These are phyloP conservation scores for Panellus pusillus DNA, from an alignment of 768 basidiomycete genomes.

Conservation along the genomic window DNA sequence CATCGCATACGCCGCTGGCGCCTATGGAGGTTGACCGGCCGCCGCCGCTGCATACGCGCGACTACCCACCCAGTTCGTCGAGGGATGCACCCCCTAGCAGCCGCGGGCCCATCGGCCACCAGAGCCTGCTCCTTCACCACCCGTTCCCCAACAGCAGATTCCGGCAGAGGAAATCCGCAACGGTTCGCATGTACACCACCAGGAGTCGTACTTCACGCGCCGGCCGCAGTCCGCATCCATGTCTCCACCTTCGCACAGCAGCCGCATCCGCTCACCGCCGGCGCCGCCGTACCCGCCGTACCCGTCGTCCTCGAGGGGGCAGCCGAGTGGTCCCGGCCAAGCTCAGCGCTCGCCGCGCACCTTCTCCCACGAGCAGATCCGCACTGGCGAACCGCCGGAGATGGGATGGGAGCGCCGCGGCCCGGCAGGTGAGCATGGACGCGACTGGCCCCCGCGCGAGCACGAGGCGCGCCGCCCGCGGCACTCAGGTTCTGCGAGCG, in stretches of 20 bases:
- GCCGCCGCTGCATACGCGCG: conserved; percentile 49
- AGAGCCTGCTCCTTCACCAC: conserved; percentile 64
- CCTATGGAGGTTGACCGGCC: conserved; percentile 77
- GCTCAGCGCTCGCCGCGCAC: conserved; percentile 61
- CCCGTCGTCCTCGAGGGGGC: conserved; percentile 41
- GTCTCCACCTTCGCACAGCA: conserved; percentile 54
- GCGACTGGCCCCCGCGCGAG: conserved; percentile 25
- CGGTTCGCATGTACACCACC: conserved; percentile 45
- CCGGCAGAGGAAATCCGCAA: conserved; percentile 53
- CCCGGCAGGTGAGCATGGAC: conserved; percentile 31
- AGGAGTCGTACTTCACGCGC: conserved; percentile 58
- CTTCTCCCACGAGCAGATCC: conserved; percentile 53
- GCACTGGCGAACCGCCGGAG: conserved; percentile 49
- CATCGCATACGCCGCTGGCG: conserved; percentile 69
- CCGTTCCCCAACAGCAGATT: conserved; percentile 58
- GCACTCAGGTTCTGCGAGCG: conserved; percentile 30
- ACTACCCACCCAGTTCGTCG: conserved; percentile 41
- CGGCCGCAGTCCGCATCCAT: conserved; percentile 59
- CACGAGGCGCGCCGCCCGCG: conserved; percentile 43
- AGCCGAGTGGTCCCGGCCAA: conserved; percentile 50
- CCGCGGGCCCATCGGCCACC: conserved; percentile 58
- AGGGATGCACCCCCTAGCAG: conserved; percentile 44
- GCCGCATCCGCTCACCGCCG: conserved; percentile 53
- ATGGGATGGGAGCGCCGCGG: conserved; percentile 60
- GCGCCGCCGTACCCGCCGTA: conserved; percentile 49